Percentiles rank a stretch among this genome's conserved stretches.
Evolutionary conservation across 23 red algal genomes (phyloP).

Genomic region (Gracilariopsis chorda): DNA sequence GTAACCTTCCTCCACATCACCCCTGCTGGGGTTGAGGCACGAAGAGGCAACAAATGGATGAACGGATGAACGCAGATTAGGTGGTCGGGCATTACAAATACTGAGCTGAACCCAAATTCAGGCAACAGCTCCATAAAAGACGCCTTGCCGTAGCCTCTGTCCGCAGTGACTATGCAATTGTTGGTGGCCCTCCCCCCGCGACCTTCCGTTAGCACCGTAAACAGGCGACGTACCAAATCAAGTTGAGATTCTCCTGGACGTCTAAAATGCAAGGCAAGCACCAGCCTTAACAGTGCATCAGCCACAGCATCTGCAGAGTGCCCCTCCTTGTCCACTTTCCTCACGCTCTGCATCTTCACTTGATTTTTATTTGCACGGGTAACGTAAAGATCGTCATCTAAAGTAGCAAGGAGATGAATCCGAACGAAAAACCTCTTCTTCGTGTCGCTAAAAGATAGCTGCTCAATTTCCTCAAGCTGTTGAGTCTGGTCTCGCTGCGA

Average conservation of each 20-base stretch:
- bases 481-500: not conserved
- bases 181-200: not conserved
- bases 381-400: constrained; percentile 12
- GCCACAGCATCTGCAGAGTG: constrained; percentile 38
- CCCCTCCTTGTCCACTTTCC: constrained; percentile 11
- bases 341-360: constrained; percentile 1
- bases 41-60: not conserved
- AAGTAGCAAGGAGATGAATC: not conserved
- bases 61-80: constrained; percentile 18
- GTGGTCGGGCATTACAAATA: constrained; percentile 52
- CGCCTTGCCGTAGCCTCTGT: constrained; percentile 18
- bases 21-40: not conserved
- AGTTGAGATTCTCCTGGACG: not conserved
- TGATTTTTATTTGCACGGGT: constrained; percentile 19
- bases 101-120: constrained; percentile 8
- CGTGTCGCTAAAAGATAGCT: constrained; percentile 21
- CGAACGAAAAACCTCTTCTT: not conserved
- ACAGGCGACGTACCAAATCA: not conserved
- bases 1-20: not conserved
- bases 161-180: constrained; percentile 14
- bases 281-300: constrained; percentile 8
- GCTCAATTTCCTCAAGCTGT: constrained; percentile 18
- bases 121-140: not conserved
- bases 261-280: not conserved
- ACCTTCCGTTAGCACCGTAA: not conserved